Evolutionary conservation across 2,329 filamentous ascomycete genomes (phyloP).

Genomic region (Colletotrichum tropicale): DNA sequence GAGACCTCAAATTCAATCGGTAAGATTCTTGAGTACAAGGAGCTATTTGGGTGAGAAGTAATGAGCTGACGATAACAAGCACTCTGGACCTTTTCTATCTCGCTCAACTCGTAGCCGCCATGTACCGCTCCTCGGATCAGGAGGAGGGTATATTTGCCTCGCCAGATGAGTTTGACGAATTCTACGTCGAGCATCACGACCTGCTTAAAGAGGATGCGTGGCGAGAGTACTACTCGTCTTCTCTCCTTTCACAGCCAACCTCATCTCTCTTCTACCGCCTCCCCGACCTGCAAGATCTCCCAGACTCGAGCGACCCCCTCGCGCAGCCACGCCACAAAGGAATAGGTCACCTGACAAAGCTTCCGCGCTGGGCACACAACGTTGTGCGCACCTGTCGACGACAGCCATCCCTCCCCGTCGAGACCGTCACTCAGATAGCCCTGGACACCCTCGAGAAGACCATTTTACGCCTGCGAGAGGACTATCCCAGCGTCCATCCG

Average conservation of each 20-base stretch:
- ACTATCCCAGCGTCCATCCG: background rate
- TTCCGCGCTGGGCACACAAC: conserved; percentile 4
- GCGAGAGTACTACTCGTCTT: background rate
- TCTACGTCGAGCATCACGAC: background rate
- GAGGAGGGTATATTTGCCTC: background rate
- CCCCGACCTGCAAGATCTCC: conserved; percentile 12
- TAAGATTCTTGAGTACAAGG: background rate
- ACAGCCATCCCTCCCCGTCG: background rate
- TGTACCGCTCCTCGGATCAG: conserved; percentile 9
- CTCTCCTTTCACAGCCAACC: conserved; percentile 25
- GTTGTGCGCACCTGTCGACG: background rate
- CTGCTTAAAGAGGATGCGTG: background rate
- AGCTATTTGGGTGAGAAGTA: background rate
- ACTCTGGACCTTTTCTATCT: conserved; percentile 21
- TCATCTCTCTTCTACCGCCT: conserved; percentile 16
- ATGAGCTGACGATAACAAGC: background rate
- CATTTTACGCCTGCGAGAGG: background rate
- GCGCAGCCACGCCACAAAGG: background rate
- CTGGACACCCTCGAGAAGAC: background rate
- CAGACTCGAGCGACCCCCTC: conserved; percentile 5
- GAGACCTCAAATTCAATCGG: conserved; percentile 8
- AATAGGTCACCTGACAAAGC: background rate
- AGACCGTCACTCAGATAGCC: background rate
- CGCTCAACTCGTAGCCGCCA: conserved; percentile 8
- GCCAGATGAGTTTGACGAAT: conserved; percentile 3